phyloP scores from a whole-genome alignment of 805 yeast genomes.

The Metschnikowia dekortorum region DNA sequence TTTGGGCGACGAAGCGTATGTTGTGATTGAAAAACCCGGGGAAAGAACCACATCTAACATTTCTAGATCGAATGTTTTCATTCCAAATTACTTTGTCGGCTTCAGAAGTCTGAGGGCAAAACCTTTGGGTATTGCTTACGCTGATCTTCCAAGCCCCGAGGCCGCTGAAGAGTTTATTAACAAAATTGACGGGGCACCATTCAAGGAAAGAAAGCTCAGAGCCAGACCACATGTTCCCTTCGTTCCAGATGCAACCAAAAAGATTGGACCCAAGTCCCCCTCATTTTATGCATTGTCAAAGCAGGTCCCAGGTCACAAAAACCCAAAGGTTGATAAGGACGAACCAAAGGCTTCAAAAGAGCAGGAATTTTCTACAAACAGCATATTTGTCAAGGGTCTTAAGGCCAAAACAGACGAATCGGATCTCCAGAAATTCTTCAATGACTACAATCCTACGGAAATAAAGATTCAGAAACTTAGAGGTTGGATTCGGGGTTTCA shows the following conservation, averaged over 20 bases:
- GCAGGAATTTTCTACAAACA: constrained; percentile 35
- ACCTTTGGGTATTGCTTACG: constrained; percentile 53
- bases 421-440: constrained; percentile 39
- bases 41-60: neutral
- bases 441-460: constrained; percentile 42
- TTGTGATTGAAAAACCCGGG: neutral
- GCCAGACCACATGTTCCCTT: constrained; percentile 43
- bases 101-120: constrained; percentile 38
- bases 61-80: constrained; percentile 34
- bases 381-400: constrained; percentile 42
- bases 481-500: constrained; percentile 25
- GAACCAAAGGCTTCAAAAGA: neutral
- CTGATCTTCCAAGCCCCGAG: constrained; percentile 28
- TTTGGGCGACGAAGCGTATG: constrained; percentile 43
- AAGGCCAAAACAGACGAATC: constrained; percentile 39
- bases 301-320: constrained; percentile 1
- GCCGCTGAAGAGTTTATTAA: constrained; percentile 27
- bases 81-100: constrained; percentile 52
- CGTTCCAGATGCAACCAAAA: constrained; percentile 8
- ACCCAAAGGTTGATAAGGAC: constrained; percentile 3
- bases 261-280: neutral
- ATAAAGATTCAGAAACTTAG: constrained; percentile 44
- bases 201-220: constrained; percentile 36
- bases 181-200: constrained; percentile 21
- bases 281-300: constrained; percentile 1